phyloP scores from a whole-genome alignment of 1,284 basidiomycete genomes.

The Termitomyces sp. region DNA sequence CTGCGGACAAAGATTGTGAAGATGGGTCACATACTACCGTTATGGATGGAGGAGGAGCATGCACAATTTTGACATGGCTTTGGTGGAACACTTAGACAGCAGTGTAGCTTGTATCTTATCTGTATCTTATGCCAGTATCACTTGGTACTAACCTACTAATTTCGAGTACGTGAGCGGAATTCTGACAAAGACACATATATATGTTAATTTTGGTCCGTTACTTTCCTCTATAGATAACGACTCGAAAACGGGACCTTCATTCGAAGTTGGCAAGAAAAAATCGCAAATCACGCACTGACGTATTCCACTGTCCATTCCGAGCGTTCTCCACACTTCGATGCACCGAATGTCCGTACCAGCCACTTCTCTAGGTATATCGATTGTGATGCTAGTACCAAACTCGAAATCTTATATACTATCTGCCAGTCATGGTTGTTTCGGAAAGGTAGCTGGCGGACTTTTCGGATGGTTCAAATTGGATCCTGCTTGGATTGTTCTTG shows the following conservation, averaged over 20 bases:
- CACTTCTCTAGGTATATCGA: background rate
- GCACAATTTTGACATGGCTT: background rate
- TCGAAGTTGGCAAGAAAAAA: too few species aligned
- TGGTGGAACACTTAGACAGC: background rate
- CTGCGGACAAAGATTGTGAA: constrained; percentile 90
- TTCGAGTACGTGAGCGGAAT: background rate
- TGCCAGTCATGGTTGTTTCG: background rate
- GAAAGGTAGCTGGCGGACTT: background rate
- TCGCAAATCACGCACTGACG: too few species aligned
- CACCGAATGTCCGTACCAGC: too few species aligned
- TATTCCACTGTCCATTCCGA: too few species aligned
- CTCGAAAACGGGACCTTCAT: too few species aligned
- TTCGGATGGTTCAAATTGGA: background rate
- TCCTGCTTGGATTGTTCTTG: background rate
- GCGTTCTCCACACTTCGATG: too few species aligned
- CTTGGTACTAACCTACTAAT: background rate
- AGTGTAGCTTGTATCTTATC: background rate
- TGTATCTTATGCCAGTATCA: constrained; percentile 3
- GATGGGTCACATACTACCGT: constrained; percentile 92
- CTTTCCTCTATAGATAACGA: too few species aligned
- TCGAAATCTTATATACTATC: background rate
- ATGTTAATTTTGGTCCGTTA: background rate
- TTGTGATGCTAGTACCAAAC: background rate
- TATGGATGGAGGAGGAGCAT: constrained; percentile 39
- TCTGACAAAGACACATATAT: background rate